phyloP scores from a whole-genome alignment of 140 eudicot species.

The Erigeron philadelphicus region DNA sequence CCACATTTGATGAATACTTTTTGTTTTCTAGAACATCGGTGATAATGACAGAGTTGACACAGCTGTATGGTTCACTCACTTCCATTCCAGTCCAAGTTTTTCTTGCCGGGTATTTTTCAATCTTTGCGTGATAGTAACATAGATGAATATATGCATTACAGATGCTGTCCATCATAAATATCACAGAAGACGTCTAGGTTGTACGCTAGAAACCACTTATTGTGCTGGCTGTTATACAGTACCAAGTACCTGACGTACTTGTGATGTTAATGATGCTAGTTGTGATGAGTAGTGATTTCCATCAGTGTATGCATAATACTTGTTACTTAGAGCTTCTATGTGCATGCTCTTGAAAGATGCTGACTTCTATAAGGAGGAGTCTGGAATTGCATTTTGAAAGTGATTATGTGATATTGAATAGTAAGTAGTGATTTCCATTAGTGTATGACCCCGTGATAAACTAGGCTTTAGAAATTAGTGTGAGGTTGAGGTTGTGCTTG shows the following conservation, averaged over 20 bases:
- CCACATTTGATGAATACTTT: conserved; percentile 5
- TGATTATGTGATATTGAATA: too few relatives aligned
- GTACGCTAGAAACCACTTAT: neutral
- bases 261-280: conserved; percentile 9
- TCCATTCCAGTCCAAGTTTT: conserved; percentile 68
- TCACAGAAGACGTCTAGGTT: conserved; percentile 7
- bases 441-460: too few relatives aligned
- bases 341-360: conserved; percentile 4
- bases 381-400: too few relatives aligned
- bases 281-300: neutral
- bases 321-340: neutral
- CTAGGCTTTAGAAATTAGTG: too few relatives aligned
- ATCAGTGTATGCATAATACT: neutral
- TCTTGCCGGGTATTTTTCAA: conserved; percentile 55
- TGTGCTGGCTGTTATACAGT: neutral
- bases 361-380: neutral
- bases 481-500: too few relatives aligned
- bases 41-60: conserved; percentile 49
- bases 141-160: neutral
- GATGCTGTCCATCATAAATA: neutral
- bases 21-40: conserved; percentile 59
- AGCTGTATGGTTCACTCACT: conserved; percentile 52
- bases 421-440: too few relatives aligned
- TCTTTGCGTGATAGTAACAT: neutral
- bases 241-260: neutral